phyloP scores from a whole-genome alignment of 140 eudicot genomes.

The Senecio squalidus region DNA sequence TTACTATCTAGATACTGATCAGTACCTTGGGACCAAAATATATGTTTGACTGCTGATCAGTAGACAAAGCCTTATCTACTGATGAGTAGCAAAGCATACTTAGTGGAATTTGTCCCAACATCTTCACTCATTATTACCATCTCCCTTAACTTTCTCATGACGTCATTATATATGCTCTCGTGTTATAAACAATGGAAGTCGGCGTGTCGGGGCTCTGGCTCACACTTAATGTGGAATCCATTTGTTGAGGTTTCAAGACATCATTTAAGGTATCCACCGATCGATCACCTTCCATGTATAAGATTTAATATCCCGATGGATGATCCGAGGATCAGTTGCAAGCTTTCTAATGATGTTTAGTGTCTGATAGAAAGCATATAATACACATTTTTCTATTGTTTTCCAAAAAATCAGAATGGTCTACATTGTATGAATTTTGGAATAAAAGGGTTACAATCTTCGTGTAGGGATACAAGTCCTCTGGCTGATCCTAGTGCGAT shows the following conservation, averaged over 20 bases:
- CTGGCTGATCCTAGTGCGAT: slow-evolving; percentile 72
- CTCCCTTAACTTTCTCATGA: slow-evolving; percentile 55
- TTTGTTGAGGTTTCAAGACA: slow-evolving; percentile 28
- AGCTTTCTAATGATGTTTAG: slow-evolving; percentile 1
- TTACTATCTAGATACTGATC: too few species aligned
- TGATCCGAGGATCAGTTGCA: slow-evolving; percentile 66
- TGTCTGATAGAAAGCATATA: too few species aligned
- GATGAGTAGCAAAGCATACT: too few species aligned
- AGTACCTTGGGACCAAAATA: too few species aligned
- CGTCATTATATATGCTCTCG: slow-evolving; percentile 51
- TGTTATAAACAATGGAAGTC: slow-evolving; percentile 35
- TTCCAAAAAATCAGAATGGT: too few species aligned
- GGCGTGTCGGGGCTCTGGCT: slow-evolving; percentile 15
- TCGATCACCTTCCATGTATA: slow-evolving; percentile 57
- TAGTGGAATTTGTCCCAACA: too few species aligned
- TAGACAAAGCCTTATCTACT: too few species aligned
- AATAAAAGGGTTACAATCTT: slow-evolving; percentile 46
- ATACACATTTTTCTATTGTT: too few species aligned
- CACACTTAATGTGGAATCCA: slow-evolving; percentile 11
- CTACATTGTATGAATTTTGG: neutral
- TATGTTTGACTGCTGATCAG: too few species aligned
- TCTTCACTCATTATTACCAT: slow-evolving; percentile 39
- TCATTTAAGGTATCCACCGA: slow-evolving; percentile 52
- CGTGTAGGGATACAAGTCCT: slow-evolving; percentile 76
- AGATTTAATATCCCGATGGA: slow-evolving; percentile 80